Conservation (phyloP, 352 stramenopile genomes). For the Blastocystis sp. region DNA sequence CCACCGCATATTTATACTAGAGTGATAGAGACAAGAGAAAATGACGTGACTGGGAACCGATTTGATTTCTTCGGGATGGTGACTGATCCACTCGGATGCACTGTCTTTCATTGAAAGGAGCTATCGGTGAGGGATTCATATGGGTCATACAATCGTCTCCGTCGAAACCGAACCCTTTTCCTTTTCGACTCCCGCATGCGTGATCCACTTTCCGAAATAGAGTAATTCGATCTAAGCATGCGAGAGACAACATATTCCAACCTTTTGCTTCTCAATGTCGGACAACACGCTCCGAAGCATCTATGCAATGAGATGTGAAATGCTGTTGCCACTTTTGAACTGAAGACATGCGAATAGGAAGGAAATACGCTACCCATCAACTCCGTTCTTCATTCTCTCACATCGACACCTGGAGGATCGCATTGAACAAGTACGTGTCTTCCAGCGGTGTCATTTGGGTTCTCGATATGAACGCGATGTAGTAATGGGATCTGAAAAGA, state of each 20-base stretch:
- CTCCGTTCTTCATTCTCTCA: not conserved
- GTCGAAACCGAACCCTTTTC: not conserved
- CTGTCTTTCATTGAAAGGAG: conserved; percentile 4
- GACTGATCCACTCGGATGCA: not conserved
- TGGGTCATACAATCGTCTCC: not conserved
- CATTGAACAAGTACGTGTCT: conserved; percentile 1
- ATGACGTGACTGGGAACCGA: not conserved
- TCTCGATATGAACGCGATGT: not conserved
- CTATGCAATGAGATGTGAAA: not conserved
- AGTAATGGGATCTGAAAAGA: not conserved
- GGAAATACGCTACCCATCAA: conserved; percentile 2
- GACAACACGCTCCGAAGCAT: not conserved
- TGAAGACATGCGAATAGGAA: conserved; percentile 8
- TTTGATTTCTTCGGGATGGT: not conserved
- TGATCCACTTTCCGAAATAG: not conserved
- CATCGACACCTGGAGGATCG: conserved; percentile 25
- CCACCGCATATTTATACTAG: conserved; percentile 16
- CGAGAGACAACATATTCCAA: not conserved
- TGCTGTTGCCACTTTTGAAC: not conserved
- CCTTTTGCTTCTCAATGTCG: not conserved
- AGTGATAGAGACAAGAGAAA: not conserved
- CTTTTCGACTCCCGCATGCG: not conserved
- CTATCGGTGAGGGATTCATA: not conserved
- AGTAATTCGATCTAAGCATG: not conserved
- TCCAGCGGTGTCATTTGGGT: not conserved